Conservation (phyloP, 306 rosid genomes). For the Arachis stenosperma region DNA sequence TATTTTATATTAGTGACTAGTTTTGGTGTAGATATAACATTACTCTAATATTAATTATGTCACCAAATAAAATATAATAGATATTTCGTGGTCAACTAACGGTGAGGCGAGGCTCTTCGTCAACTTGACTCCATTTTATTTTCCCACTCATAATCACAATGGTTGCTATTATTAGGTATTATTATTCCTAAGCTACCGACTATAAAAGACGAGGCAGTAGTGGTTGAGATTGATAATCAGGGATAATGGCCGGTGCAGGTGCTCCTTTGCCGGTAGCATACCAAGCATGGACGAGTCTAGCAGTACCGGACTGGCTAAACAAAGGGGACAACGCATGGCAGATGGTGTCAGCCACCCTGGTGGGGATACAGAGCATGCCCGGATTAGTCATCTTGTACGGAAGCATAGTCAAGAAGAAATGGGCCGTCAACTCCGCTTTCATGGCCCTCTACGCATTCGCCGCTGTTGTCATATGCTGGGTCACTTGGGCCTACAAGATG, state of each 20-base stretch:
- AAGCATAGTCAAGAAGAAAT: conserved; percentile 63
- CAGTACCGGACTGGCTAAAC: conserved; percentile 64
- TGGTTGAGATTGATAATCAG: too few relatives aligned
- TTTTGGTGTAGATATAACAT: too few relatives aligned
- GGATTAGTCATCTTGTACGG: conserved; percentile 68
- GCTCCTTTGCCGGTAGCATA: conserved; percentile 52
- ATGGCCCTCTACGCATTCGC: conserved; percentile 65
- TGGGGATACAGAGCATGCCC: conserved; percentile 67
- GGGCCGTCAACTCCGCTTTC: conserved; percentile 66
- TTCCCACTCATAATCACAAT: too few relatives aligned
- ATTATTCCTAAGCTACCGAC: too few relatives aligned
- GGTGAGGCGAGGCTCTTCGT: too few relatives aligned
- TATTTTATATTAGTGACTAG: too few relatives aligned
- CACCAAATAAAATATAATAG: too few relatives aligned
- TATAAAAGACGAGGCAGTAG: not conserved
- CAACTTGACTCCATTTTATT: too few relatives aligned
- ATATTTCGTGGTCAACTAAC: too few relatives aligned
- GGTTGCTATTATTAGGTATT: too few relatives aligned
- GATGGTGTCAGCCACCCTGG: conserved; percentile 61
- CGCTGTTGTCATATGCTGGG: conserved; percentile 51
- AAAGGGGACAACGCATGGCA: conserved; percentile 81
- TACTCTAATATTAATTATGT: too few relatives aligned
- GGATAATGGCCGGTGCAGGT: conserved; percentile 26
- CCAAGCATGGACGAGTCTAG: conserved; percentile 31
- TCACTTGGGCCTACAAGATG: conserved; percentile 59